Percentiles rank a stretch among this genome's conserved stretches.
Evolutionary conservation across 2,329 filamentous ascomycete genomes (phyloP).

Genomic region (Epichloe sp.): DNA sequence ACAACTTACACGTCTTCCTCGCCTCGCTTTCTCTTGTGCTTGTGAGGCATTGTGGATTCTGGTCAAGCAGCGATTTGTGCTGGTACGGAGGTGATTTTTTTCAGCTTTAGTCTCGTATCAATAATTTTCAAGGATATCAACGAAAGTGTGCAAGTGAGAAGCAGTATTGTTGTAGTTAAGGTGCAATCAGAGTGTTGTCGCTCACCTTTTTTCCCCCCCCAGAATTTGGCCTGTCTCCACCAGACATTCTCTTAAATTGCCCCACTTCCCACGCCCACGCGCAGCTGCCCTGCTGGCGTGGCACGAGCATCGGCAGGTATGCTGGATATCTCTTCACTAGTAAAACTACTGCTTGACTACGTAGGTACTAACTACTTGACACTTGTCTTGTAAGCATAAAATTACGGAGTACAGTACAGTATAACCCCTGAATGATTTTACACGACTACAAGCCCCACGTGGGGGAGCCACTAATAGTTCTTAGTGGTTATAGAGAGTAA

Average conservation of each 20-base stretch:
- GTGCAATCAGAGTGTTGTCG: not conserved
- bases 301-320: too few species aligned
- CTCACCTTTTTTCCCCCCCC: not conserved
- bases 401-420: too few species aligned
- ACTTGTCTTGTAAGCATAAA: too few species aligned
- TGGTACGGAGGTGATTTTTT: not conserved
- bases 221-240: not conserved
- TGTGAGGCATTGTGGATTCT: conserved; percentile 57
- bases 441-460: too few species aligned
- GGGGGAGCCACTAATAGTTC: too few species aligned
- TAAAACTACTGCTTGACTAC: too few species aligned
- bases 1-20: conserved; percentile 39
- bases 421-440: too few species aligned
- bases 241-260: not conserved
- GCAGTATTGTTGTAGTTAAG: not conserved
- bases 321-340: too few species aligned
- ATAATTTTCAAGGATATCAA: not conserved
- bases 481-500: too few species aligned
- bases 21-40: conserved; percentile 58
- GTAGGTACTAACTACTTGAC: too few species aligned
- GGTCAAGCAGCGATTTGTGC: conserved; percentile 4
- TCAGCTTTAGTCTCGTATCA: not conserved
- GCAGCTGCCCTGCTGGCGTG: too few species aligned
- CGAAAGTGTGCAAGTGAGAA: not conserved
- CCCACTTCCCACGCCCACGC: not conserved